Evolutionary conservation across 208 protist genomes (phyloP).

Genomic region (Angomonas ambiguus): DNA sequence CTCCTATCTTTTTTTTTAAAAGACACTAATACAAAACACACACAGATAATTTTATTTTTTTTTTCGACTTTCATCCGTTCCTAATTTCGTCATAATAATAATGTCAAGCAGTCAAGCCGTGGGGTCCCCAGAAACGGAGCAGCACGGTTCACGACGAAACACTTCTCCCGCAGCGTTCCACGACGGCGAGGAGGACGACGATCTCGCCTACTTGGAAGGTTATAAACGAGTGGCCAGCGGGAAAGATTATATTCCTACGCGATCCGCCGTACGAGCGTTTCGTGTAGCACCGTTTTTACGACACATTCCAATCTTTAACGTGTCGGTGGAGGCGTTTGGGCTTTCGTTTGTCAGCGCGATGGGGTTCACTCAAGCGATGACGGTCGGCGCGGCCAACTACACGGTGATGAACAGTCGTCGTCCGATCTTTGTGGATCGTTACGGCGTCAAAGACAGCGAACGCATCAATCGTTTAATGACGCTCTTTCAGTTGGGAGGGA

Average conservation of each 20-base stretch:
- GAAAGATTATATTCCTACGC: constrained; percentile 18
- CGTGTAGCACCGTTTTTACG: constrained; percentile 19
- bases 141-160: too few species aligned
- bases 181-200: constrained; percentile 1
- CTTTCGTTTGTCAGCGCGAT: constrained; percentile 24
- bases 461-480: constrained; percentile 34
- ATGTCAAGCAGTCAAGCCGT: too few species aligned
- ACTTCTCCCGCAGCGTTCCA: too few species aligned
- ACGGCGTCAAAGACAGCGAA: constrained; percentile 7
- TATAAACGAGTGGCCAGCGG: neutral
- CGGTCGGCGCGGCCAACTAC: constrained; percentile 50
- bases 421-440: constrained; percentile 24
- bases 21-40: too few species aligned
- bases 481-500: constrained; percentile 40
- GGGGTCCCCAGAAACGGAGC: too few species aligned
- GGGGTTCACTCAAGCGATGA: constrained; percentile 34
- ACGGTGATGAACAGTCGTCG: constrained; percentile 49
- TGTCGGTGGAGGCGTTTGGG: constrained; percentile 37
- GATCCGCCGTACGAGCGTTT: constrained; percentile 32
- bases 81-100: too few species aligned
- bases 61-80: too few species aligned
- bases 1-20: too few species aligned
- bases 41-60: too few species aligned
- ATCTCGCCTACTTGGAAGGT: neutral
- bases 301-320: constrained; percentile 40